Evolutionary conservation across 495 filamentous ascomycete genomes (phyloP).

Genomic region (Neurospora pannonica): DNA sequence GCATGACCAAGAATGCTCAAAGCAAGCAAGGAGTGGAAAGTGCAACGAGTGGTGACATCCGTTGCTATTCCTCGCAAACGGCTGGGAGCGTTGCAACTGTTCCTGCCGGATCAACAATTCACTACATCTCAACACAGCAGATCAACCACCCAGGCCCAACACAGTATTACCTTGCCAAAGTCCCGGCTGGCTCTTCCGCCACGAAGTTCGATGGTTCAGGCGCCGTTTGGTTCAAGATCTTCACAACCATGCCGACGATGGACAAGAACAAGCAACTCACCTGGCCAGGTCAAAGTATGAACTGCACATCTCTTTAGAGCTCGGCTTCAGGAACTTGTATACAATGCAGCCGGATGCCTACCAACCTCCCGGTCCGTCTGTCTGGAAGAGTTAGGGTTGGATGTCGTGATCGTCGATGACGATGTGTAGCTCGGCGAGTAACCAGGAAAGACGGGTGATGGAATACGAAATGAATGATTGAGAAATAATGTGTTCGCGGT

Average conservation of each 20-base stretch:
- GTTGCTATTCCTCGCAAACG: slow-evolving; percentile 34
- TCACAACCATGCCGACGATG: slow-evolving; percentile 30
- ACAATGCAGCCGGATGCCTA: slow-evolving; percentile 27
- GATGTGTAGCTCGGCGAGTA: background rate
- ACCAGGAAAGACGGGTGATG: background rate
- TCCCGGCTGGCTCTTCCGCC: slow-evolving; percentile 30
- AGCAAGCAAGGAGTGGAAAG: slow-evolving; percentile 31
- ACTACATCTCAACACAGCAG: slow-evolving; percentile 37
- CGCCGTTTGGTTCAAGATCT: slow-evolving; percentile 44
- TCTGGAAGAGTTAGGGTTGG: slow-evolving; percentile 22
- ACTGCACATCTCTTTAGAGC: background rate
- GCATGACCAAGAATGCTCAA: slow-evolving; percentile 31
- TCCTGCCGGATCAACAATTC: slow-evolving; percentile 34
- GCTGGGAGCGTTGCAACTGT: slow-evolving; percentile 30
- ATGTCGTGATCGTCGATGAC: background rate
- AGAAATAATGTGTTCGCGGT: background rate
- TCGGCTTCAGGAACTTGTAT: slow-evolving; percentile 15
- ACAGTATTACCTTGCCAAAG: slow-evolving; percentile 40
- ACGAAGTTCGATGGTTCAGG: slow-evolving; percentile 40
- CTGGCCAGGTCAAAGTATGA: slow-evolving; percentile 31
- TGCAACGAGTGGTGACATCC: slow-evolving; percentile 33
- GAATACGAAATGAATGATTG: background rate
- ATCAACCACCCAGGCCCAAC: slow-evolving; percentile 40
- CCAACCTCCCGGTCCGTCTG: slow-evolving; percentile 32
- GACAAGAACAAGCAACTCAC: slow-evolving; percentile 31